A percentile compares a stretch with the other conserved stretches of the same genome.
phyloP scores from a whole-genome alignment of 2,329 filamentous ascomycete genomes.

The Verticillium tricorpus region DNA sequence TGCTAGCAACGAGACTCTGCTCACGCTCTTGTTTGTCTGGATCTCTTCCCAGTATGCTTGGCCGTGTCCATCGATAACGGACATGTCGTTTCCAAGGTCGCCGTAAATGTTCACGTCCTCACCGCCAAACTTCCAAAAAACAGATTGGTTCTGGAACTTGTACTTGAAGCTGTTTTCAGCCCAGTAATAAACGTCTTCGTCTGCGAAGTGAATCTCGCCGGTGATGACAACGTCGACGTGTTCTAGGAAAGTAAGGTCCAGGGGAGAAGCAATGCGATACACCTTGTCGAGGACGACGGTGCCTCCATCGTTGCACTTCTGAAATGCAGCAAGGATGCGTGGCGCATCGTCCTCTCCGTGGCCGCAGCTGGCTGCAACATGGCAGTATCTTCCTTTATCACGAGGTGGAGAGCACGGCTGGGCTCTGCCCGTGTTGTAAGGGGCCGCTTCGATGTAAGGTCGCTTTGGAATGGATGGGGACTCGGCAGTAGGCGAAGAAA shows the following conservation, averaged over 20 bases:
- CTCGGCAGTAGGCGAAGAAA: background rate
- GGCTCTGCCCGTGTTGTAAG: slow-evolving; percentile 4
- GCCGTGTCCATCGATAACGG: slow-evolving; percentile 54
- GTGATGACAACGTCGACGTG: slow-evolving; percentile 55
- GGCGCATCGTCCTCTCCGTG: slow-evolving; percentile 22
- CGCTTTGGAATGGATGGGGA: slow-evolving; percentile 2
- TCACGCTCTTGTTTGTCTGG: slow-evolving; percentile 8
- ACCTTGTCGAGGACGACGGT: slow-evolving; percentile 54
- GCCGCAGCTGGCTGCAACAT: slow-evolving; percentile 9
- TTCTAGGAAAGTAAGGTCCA: slow-evolving; percentile 62
- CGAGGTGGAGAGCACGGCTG: slow-evolving; percentile 8
- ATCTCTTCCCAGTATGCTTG: slow-evolving; percentile 32
- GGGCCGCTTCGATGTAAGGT: slow-evolving; percentile 6
- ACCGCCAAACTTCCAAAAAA: slow-evolving; percentile 26
- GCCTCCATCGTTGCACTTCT: slow-evolving; percentile 58
- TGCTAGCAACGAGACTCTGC: slow-evolving; percentile 52
- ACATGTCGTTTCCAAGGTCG: slow-evolving; percentile 24
- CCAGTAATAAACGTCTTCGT: slow-evolving; percentile 63
- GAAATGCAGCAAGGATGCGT: slow-evolving; percentile 49
- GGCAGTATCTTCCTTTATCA: slow-evolving; percentile 15
- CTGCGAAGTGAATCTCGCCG: slow-evolving; percentile 57
- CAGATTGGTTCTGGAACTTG: slow-evolving; percentile 59
- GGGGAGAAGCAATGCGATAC: slow-evolving; percentile 59
- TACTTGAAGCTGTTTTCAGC: slow-evolving; percentile 59
- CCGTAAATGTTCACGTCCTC: slow-evolving; percentile 59